Conservation (phyloP, 345 rosid genomes). For the Carallia pectinifolia region DNA sequence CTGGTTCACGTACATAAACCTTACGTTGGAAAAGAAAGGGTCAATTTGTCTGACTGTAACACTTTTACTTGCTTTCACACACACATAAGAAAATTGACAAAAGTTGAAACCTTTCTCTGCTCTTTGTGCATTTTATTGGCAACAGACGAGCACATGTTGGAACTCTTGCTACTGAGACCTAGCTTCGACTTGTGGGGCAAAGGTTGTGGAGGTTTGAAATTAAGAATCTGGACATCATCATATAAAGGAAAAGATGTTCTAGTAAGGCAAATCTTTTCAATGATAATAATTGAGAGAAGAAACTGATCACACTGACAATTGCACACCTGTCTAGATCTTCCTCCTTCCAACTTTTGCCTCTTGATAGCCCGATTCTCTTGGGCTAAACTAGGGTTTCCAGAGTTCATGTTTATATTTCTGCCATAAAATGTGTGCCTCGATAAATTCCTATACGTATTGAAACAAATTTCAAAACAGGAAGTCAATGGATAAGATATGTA, state of each 20-base stretch:
- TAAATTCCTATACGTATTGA: background rate
- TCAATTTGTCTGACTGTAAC: background rate
- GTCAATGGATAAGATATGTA: background rate
- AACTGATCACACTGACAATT: background rate
- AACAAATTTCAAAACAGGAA: too few species aligned
- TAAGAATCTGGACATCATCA: slow-evolving; percentile 57
- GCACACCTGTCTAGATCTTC: slow-evolving; percentile 79
- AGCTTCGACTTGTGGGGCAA: slow-evolving; percentile 72
- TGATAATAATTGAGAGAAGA: background rate
- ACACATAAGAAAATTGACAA: background rate
- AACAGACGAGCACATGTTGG: slow-evolving; percentile 41
- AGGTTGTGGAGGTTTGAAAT: slow-evolving; percentile 63
- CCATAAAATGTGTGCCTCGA: background rate
- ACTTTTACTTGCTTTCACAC: background rate
- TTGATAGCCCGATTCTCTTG: slow-evolving; percentile 93
- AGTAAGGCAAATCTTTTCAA: background rate
- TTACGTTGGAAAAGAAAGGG: slow-evolving; percentile 12
- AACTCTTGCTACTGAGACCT: slow-evolving; percentile 50
- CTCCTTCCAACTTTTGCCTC: slow-evolving; percentile 93
- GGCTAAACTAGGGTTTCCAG: slow-evolving; percentile 52
- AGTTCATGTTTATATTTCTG: slow-evolving; percentile 42
- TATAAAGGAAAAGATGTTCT: background rate
- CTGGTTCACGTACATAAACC: slow-evolving; percentile 59
- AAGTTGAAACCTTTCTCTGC: slow-evolving; percentile 68
- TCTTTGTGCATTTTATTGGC: slow-evolving; percentile 47